These are phyloP conservation scores for Ogataea pilisensis DNA, from an alignment of 805 yeast genomes.

Conservation along the genomic window DNA sequence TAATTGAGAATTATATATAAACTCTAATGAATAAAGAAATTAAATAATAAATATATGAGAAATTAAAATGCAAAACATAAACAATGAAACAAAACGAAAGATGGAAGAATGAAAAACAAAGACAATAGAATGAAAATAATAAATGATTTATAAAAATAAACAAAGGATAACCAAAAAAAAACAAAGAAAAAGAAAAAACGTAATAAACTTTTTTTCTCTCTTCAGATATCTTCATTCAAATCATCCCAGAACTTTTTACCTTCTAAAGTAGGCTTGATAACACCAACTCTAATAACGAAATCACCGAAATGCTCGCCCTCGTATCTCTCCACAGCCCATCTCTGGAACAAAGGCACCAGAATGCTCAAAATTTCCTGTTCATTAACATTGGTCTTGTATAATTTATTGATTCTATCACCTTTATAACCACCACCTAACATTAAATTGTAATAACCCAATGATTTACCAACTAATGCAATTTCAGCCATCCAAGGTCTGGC, in stretches of 20 bases:
- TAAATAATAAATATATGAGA: too few relatives aligned
- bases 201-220: neutral
- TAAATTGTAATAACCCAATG: constrained; percentile 87
- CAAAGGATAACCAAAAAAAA: too few relatives aligned
- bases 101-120: too few relatives aligned
- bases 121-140: too few relatives aligned
- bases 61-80: too few relatives aligned
- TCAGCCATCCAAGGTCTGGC: constrained; percentile 99
- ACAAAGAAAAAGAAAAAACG: constrained; percentile 1
- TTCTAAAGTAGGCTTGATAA: constrained; percentile 81
- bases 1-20: too few relatives aligned
- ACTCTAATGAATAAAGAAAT: too few relatives aligned
- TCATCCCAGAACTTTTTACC: constrained; percentile 96
- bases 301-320: constrained; percentile 97
- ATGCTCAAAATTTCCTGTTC: constrained; percentile 82
- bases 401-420: constrained; percentile 89
- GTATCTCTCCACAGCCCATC: constrained; percentile 88
- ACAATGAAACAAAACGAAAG: too few relatives aligned
- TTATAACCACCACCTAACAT: constrained; percentile 95
- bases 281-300: constrained; percentile 80
- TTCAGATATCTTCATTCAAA: constrained; percentile 66
- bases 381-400: constrained; percentile 80
- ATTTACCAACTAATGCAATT: constrained; percentile 92
- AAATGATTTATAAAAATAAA: too few relatives aligned
- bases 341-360: constrained; percentile 82